Base-by-base conservation (phyloP, 148 eudicot genomes). In the Camellia sinensis region DNA sequence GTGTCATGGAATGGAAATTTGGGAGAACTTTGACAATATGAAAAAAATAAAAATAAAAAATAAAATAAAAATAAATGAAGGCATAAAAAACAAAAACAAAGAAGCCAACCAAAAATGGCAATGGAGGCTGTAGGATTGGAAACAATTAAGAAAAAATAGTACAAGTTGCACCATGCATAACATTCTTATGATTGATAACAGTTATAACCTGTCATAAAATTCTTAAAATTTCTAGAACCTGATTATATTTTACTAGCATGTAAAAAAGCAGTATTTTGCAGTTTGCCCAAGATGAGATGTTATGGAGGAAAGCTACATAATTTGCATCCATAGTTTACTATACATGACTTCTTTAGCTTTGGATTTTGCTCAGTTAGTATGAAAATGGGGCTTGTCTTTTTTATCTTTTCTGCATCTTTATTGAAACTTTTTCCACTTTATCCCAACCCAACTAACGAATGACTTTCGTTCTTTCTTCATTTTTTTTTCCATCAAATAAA, bases 91-190 rank as follows among this genome's bases (percentile, higher is more conserved):
- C 40, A 7, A 29, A 67, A 11, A 67, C 12, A 13, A n/a, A 43
- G 53, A 61, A 75, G 67, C 40, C 74, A 18, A 8, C 74, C 5
- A 46, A n/a, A 71, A 60, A 43, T 41, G 78, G 78, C 67, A 59
- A 60, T 2, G 22, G 11, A 21, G 40, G 15, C 21, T 43, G 6
- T 45, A 69, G 29, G 29, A 69, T 69, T 44, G 14, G 12, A 69
- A 7, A 43, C 7, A 6, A n/a, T 29, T n/a, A 29, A 0, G 54
- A 18, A 18, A 69, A 68, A 68, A 19, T 43, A 17, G 71, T 37
- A 10, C 19, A 68, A 15, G 21, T 14, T 18, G 37, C n/a, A 68
- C 73, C 19, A 4, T 48, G 52, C 7, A 6, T 3, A 6, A 7
- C 21, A 44, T 69, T 44, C 22, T 69, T 68, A 7, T 68, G 45